Base-by-base conservation (phyloP, 345 rosid species). In the Mangifera indica region DNA sequence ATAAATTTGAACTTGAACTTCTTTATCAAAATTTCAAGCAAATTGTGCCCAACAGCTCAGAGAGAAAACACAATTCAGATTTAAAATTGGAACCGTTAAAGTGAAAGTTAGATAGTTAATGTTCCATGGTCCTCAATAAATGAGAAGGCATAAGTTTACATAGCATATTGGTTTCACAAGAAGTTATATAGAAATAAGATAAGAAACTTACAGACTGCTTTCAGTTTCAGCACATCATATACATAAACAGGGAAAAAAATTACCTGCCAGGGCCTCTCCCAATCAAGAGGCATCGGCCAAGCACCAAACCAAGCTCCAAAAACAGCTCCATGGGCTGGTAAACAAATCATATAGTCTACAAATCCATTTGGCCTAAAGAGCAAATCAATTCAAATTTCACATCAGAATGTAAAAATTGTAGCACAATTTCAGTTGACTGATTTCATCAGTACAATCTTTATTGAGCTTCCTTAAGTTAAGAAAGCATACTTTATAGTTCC, bases 261-360 rank as follows among this genome's bases (percentile, higher is more conserved):
- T 78, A 91, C 98, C 97, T 92, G 97, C 98, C 97, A 94, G 71
- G 97, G 93, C 79, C 91, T 87, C 78, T 94, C 97, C 98, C 98
- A 94, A 82, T 94, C 98, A 71, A 92, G 95, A 14, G 97, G 97
- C 97, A 94, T 92, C 25, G 98, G 97, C 97, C 97, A 94, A 77
- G 97, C 95, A 59, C 98, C 98, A 77, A 92, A 85, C 97, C 98
- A 92, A 54, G 90, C 97, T 78, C 97, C 97, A 81, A 90, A 68
- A 29, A 87, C 67, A 62, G 93, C 89, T 76, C 97, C 95, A 72
- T 87, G 88, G 22, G 97, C 92, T 64, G 97, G 97, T 59, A 87
- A 61, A 21, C 91, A 77, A 69, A 88, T 69, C 93, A 94, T 89
- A 74, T 82, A 87, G 65, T 94, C 93, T 69, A 89, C 24, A 26